Evolutionary conservation across 257 asterid genomes (phyloP).

Genomic region (Petunia secreta): DNA sequence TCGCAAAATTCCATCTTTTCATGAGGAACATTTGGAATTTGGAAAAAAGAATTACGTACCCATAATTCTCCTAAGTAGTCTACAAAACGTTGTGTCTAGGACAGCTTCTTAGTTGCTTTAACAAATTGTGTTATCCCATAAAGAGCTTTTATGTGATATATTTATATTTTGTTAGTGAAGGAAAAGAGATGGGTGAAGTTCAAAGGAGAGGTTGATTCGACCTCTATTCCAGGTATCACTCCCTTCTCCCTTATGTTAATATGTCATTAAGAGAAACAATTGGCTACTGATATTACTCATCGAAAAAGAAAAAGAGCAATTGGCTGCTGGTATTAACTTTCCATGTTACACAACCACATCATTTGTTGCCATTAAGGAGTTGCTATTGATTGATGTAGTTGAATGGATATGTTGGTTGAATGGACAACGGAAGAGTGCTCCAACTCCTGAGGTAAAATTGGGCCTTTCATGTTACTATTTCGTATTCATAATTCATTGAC

Average conservation of each 20-base stretch:
- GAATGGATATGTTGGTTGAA: slow-evolving; percentile 99
- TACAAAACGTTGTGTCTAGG: not conserved
- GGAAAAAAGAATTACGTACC: not conserved
- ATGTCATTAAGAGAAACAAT: not conserved
- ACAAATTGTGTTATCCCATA: not conserved
- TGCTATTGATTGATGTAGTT: slow-evolving; percentile 57
- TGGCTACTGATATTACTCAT: not conserved
- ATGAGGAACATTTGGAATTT: not conserved
- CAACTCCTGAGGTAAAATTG: slow-evolving; percentile 77
- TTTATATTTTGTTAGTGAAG: slow-evolving; percentile 56
- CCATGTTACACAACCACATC: not conserved
- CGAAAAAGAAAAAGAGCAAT: not conserved
- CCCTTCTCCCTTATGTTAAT: not conserved
- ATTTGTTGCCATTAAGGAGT: slow-evolving; percentile 30
- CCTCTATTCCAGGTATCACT: slow-evolving; percentile 70
- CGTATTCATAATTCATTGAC: not conserved
- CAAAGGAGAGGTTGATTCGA: slow-evolving; percentile 94
- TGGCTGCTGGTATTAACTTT: not conserved
- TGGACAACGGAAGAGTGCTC: slow-evolving; percentile 93
- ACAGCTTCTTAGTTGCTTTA: not conserved
- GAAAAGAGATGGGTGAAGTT: slow-evolving; percentile 88
- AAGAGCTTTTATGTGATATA: not conserved
- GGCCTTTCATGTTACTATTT: not conserved
- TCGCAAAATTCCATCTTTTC: not conserved
- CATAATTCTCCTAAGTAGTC: not conserved